phyloP scores from a whole-genome alignment of 2,329 filamentous ascomycete species.

The Bimuria novae-zelandiae region DNA sequence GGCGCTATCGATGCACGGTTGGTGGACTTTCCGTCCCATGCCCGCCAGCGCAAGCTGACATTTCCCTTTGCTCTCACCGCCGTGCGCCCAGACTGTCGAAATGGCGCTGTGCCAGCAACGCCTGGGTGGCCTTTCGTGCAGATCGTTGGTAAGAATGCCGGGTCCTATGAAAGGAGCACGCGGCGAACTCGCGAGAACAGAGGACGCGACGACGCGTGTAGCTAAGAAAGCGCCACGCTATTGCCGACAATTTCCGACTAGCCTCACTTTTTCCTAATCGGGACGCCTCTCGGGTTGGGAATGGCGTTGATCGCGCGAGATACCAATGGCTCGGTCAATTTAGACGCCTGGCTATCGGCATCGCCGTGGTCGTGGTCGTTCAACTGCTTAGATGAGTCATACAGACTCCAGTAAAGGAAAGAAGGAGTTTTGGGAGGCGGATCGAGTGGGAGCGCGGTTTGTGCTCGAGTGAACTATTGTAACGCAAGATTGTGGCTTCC shows the following conservation, averaged over 20 bases:
- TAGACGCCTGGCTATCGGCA: too few relatives aligned
- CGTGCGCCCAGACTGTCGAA: slow-evolving; percentile 1
- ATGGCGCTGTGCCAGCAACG: neutral
- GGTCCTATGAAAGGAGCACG: neutral
- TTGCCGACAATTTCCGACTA: neutral
- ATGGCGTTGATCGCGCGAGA: neutral
- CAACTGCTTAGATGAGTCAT: too few relatives aligned
- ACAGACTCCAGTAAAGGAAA: too few relatives aligned
- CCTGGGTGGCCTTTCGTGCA: neutral
- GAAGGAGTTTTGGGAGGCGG: too few relatives aligned
- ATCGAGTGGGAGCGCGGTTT: too few relatives aligned
- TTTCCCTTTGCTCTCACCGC: neutral
- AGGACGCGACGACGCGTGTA: neutral
- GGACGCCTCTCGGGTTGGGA: neutral
- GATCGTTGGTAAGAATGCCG: neutral
- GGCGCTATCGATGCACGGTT: slow-evolving; percentile 6
- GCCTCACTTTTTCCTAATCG: neutral
- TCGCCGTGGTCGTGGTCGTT: too few relatives aligned
- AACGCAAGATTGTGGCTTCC: too few relatives aligned
- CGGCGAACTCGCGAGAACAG: neutral
- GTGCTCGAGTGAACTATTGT: too few relatives aligned
- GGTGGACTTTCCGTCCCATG: slow-evolving; percentile 5
- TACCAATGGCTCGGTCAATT: neutral
- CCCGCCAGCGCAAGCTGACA: slow-evolving; percentile 2
- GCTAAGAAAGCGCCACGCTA: neutral